Evolutionary conservation across 768 basidiomycete species (phyloP), one percentile per base, ranked within the genome.

Genomic region (Kwoniella pini): DNA sequence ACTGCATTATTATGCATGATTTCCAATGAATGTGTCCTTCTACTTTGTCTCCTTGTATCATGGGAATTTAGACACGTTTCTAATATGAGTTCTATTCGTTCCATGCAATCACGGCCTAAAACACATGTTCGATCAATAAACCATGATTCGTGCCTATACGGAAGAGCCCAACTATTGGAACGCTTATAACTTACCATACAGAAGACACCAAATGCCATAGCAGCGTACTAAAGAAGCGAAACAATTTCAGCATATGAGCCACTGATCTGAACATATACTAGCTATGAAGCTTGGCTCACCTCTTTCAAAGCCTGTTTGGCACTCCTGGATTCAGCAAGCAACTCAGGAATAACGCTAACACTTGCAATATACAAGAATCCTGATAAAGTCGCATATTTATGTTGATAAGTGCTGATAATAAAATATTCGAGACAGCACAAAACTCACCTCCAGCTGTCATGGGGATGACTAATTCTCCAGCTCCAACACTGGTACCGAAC

Each of bases 341-440:
- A 79, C 60, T 92, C 91, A 69, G 91, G 91, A 61, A 93, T 81
- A 62, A 93, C 91, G 48, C 91, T 90, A 57, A 94, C 92, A 28
- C 90, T 89, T 26, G 91, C 92, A 73, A 95, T 93, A 79, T 93
- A 94, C 70, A 95, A 81, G 81, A 94, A 96, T 17, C 91, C 91
- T 65, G 45, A 11, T 33, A 10, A 13, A 54, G 27, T 30, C 17
- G 42, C 9, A 22, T 39, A 45, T 15, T n/a, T n/a, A n/a, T n/a
- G n/a, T n/a, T n/a, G n/a, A n/a, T n/a, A n/a, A n/a, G n/a, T n/a
- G n/a, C n/a, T n/a, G n/a, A n/a, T n/a, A n/a, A n/a, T n/a, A n/a
- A n/a, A n/a, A n/a, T n/a, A n/a, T n/a, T n/a, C n/a, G n/a, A n/a
- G n/a, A n/a, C n/a, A n/a, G n/a, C n/a, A n/a, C n/a, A n/a, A n/a